Conservation (phyloP, 257 asterid genomes). For the Solanum piurae region DNA sequence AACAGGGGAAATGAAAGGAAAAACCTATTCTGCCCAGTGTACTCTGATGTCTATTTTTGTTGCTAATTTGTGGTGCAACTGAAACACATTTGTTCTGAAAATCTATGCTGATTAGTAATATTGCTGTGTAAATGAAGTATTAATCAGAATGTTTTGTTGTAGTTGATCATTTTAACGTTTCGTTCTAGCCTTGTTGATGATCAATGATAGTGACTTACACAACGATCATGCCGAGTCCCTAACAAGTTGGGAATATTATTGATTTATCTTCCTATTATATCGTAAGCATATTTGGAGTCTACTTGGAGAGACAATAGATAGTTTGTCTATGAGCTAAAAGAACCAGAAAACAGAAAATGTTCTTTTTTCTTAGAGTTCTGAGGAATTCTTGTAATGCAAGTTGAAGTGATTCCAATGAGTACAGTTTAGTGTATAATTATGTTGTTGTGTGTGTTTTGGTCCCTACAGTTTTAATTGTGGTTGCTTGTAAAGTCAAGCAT, state of each 20-base stretch:
- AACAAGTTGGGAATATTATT: neutral
- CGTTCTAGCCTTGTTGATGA: neutral
- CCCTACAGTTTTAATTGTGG: slow-evolving; percentile 7
- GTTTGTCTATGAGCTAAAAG: neutral
- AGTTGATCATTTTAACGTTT: neutral
- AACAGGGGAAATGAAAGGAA: neutral
- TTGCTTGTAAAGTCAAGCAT: slow-evolving; percentile 13
- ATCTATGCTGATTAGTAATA: neutral
- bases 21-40: neutral
- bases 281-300: neutral
- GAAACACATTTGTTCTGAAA: neutral
- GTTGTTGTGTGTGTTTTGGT: neutral
- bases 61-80: neutral
- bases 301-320: neutral
- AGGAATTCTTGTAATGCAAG: slow-evolving; percentile 9
- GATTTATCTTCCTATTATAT: neutral
- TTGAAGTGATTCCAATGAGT: neutral
- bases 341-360: neutral
- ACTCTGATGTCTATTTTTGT: neutral
- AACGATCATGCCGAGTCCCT: neutral
- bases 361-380: neutral
- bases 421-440: neutral
- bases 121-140: neutral
- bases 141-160: neutral
- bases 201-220: neutral